These are phyloP conservation scores for Austroboletus niveus DNA, from an alignment of 1,284 basidiomycete genomes.

Conservation along the genomic window DNA sequence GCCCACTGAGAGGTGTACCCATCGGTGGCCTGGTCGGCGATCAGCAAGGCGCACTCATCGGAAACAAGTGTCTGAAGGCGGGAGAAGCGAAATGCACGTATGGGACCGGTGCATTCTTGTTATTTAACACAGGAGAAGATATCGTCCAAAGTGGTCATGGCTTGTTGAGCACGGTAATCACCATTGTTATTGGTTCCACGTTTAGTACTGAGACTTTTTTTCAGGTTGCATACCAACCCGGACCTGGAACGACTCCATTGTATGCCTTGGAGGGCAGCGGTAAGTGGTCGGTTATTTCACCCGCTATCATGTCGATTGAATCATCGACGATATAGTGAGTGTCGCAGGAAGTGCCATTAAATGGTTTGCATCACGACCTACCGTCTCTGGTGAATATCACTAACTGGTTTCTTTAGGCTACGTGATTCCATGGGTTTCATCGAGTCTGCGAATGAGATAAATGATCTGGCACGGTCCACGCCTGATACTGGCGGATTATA, in stretches of 20 bases:
- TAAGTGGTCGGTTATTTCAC: slow-evolving; percentile 39
- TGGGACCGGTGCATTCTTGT: slow-evolving; percentile 93
- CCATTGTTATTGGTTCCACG: neutral
- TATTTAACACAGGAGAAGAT: slow-evolving; percentile 91
- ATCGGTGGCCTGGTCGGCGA: slow-evolving; percentile 95
- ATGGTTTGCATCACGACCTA: slow-evolving; percentile 44
- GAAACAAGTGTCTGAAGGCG: slow-evolving; percentile 86
- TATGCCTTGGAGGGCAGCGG: slow-evolving; percentile 96
- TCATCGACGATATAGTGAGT: slow-evolving; percentile 54
- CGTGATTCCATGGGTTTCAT: slow-evolving; percentile 91
- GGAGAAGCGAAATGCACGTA: slow-evolving; percentile 96
- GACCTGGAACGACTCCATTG: slow-evolving; percentile 73
- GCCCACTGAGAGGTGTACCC: slow-evolving; percentile 74
- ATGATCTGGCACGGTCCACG: slow-evolving; percentile 78
- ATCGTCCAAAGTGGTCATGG: slow-evolving; percentile 87
- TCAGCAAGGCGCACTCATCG: slow-evolving; percentile 94
- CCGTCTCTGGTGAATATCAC: neutral
- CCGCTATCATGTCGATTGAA: slow-evolving; percentile 2
- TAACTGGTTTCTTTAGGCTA: slow-evolving; percentile 44
- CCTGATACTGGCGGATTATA: slow-evolving; percentile 89
- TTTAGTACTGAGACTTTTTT: slow-evolving; percentile 15
- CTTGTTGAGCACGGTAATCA: slow-evolving; percentile 80
- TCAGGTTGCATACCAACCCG: slow-evolving; percentile 90
- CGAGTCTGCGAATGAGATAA: slow-evolving; percentile 79
- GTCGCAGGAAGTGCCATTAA: slow-evolving; percentile 96